Evolutionary conservation across 768 basidiomycete genomes (phyloP).

Genomic region (Lactarius akahatsu): DNA sequence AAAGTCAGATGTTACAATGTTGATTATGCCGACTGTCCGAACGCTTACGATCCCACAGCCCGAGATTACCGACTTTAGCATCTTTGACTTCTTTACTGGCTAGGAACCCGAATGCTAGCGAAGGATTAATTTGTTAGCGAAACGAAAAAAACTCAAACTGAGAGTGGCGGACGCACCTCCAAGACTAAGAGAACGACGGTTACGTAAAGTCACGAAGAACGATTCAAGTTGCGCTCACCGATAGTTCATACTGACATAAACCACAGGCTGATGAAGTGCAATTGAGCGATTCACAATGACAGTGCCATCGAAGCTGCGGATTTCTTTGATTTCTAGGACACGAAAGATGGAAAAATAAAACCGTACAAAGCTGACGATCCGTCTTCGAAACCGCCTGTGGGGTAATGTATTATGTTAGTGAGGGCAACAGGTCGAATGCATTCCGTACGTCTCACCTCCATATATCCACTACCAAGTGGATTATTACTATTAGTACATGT

Average conservation of each 20-base stretch:
- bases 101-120: constrained; percentile 49
- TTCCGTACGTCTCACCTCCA: constrained; percentile 23
- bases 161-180: constrained; percentile 12
- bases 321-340: background rate
- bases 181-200: background rate
- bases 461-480: constrained; percentile 31
- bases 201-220: background rate
- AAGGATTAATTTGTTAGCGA: background rate
- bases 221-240: constrained; percentile 13
- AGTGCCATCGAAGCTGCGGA: constrained; percentile 3
- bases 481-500: background rate
- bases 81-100: constrained; percentile 50
- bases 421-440: background rate
- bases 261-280: constrained; percentile 28
- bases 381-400: constrained; percentile 5
- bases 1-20: background rate
- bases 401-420: background rate
- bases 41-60: constrained; percentile 58
- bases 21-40: background rate
- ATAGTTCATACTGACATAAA: constrained; percentile 34
- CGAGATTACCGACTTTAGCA: constrained; percentile 58
- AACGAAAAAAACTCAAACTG: background rate
- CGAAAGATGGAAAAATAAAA: too few species aligned
- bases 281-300: constrained; percentile 31
- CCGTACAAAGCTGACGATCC: background rate